phyloP scores from a whole-genome alignment of 768 basidiomycete species.

The Scleroderma bovista region DNA sequence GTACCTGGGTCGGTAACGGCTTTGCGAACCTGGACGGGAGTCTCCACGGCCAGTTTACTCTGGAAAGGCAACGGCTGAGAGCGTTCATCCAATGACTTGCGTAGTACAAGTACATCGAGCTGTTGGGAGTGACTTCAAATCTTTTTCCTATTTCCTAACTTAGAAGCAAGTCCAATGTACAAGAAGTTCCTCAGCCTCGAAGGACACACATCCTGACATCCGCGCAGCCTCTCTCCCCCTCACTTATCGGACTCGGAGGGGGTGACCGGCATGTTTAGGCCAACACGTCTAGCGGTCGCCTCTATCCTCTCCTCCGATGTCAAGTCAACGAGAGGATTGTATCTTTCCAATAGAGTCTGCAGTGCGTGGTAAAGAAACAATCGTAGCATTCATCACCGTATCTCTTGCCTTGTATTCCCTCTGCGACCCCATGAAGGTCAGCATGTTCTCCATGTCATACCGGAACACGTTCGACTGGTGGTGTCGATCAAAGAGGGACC shows the following conservation, averaged over 20 bases:
- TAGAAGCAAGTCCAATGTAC: no score
- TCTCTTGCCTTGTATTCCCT: slow-evolving; percentile 65
- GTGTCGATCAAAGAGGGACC: slow-evolving; percentile 45
- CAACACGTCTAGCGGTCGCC: slow-evolving; percentile 83
- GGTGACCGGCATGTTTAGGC: slow-evolving; percentile 71
- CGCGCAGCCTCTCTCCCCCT: background rate
- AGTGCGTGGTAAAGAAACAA: background rate
- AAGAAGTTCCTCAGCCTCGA: no score
- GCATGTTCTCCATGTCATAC: slow-evolving; percentile 51
- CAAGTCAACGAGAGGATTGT: slow-evolving; percentile 81
- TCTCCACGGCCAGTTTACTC: slow-evolving; percentile 23
- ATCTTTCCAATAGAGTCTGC: slow-evolving; percentile 75
- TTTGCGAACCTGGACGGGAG: background rate
- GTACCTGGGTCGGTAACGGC: slow-evolving; percentile 33
- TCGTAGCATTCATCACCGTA: background rate
- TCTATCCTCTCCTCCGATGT: slow-evolving; percentile 74
- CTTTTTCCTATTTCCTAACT: no score
- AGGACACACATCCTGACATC: background rate
- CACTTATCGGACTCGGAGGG: slow-evolving; percentile 4
- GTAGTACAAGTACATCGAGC: no score
- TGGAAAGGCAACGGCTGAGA: slow-evolving; percentile 5
- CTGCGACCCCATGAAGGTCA: slow-evolving; percentile 68
- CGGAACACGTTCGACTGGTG: slow-evolving; percentile 28
- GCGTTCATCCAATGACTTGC: slow-evolving; percentile 1
- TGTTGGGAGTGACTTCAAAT: background rate